Evolutionary conservation across 371 early-diverging fungal species (phyloP), one percentile per base, ranked within the genome.

Genomic region (Homolaphlyctis polyrhiza): DNA sequence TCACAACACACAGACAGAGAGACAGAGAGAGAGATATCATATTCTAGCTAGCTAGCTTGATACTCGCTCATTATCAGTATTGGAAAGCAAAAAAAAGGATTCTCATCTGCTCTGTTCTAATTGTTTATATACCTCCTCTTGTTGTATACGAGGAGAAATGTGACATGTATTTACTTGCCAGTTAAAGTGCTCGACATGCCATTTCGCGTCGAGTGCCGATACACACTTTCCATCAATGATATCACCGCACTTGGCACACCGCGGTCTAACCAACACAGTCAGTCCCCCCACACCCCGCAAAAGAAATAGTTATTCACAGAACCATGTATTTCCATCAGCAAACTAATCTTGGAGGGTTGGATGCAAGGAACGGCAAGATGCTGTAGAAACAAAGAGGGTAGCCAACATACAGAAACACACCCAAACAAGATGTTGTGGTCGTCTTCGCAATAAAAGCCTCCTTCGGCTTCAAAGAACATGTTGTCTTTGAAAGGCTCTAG

Each of bases 101-200:
- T n/a, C n/a, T n/a, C n/a, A n/a, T n/a, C n/a, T n/a, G n/a, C n/a
- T n/a, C n/a, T n/a, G n/a, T n/a, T n/a, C n/a, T n/a, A n/a, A n/a
- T n/a, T n/a, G n/a, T n/a, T n/a, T n/a, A n/a, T n/a, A n/a, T n/a
- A n/a, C n/a, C n/a, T n/a, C n/a, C n/a, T n/a, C n/a, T n/a, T n/a
- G n/a, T n/a, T 8, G 39, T 18, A 11, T 39, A 18, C 11, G 39
- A 8, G 18, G 18, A 8, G 39, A 11, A 18, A 39, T 8, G 8
- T 51, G 52, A 14, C 11, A 11, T 28, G 32, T 27, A 25, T 14
- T 8, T 11, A 51, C 52, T 6, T 51, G 27, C 52, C 52, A 51
- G 52, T 51, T 65, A 51, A 78, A 76, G 35, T 76, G 76, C 14
- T 78, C 79, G 1, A 71, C 50, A 61, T 82, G 82, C 77, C 77